Conservation (phyloP, 495 filamentous ascomycete species). For the Neurospora africana region DNA sequence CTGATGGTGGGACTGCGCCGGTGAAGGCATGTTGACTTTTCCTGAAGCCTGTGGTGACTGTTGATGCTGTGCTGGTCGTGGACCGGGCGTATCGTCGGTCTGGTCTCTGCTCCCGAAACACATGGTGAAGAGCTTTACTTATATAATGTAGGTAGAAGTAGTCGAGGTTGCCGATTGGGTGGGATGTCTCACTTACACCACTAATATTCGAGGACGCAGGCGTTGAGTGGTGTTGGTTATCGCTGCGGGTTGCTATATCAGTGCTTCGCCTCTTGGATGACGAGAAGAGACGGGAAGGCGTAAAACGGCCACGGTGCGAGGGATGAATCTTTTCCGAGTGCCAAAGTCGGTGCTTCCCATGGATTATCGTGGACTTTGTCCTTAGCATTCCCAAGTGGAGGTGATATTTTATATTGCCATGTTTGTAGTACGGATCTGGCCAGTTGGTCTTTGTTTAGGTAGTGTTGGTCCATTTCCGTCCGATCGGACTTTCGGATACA, state of each 20-base stretch:
- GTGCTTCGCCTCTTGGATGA: not conserved
- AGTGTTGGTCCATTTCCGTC: not conserved
- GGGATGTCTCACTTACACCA: not conserved
- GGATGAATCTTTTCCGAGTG: not conserved
- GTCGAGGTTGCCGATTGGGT: not conserved
- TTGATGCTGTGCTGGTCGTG: slow-evolving; percentile 10
- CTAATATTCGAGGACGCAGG: not conserved
- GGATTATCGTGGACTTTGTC: no score
- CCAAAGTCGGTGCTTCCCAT: not conserved
- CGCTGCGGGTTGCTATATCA: not conserved
- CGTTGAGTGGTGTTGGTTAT: not conserved
- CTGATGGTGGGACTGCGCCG: not conserved
- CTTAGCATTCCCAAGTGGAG: no score
- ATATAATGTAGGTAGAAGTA: not conserved
- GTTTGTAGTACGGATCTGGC: no score
- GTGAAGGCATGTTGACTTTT: slow-evolving; percentile 8
- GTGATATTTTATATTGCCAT: no score
- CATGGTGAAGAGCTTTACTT: slow-evolving; percentile 17
- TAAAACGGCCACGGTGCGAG: not conserved
- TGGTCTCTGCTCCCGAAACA: slow-evolving; percentile 35
- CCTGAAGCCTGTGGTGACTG: slow-evolving; percentile 15
- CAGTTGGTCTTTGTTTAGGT: not conserved
- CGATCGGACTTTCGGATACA: not conserved
- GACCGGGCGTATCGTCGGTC: slow-evolving; percentile 17
- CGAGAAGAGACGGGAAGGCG: not conserved